Evolutionary conservation across 805 yeast species (phyloP), one percentile per base, ranked within the genome.

Genomic region (Metschnikowia bowlesiae): DNA sequence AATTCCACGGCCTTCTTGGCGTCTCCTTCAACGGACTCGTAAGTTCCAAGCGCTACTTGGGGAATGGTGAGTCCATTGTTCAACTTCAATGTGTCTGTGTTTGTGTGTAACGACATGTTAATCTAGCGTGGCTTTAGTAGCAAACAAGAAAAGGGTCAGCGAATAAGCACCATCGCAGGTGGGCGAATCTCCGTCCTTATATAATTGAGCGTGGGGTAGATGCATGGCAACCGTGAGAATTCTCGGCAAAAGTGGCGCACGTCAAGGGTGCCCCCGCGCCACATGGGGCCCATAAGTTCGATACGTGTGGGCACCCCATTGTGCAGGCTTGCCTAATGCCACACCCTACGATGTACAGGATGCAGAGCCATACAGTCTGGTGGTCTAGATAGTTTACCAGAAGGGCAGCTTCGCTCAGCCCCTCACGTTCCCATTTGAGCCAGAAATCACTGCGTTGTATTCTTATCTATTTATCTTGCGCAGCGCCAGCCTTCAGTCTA

Each of bases 31-130:
- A 79, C 64, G 33, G 85, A 80, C 63, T 70, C 70, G 85, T 88
- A 87, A 32, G 94, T 85, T 42, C 95, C 94, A 46, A 86, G 76
- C 3, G 89, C 91, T 39, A 87, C 71, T 9, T 74, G 77, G 38
- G 92, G 92, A 53, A 87, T 83, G 39, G 61, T 56, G 31, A 70
- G 73, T 26, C 94, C 92, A 53, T 80, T 79, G 76, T 85, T 85
- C 51, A 84, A 70, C 39, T 74, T 74, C 53, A 73, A 36, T 1
- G 57, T 53, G 8, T 45, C 11, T n/a, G 60, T 58, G 53, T 53
- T 50, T 14, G 34, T 49, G 37, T 48, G 52, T 28, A 53, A 45
- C 30, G 59, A 49, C 59, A 55, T 55, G 33, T 13, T 39, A 34
- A 8, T 18, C 29, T n/a, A 14, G 22, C 8, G 43, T 14, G 43